phyloP scores from a whole-genome alignment of 2,329 filamentous ascomycete species.

The Clonostachys sp. region DNA sequence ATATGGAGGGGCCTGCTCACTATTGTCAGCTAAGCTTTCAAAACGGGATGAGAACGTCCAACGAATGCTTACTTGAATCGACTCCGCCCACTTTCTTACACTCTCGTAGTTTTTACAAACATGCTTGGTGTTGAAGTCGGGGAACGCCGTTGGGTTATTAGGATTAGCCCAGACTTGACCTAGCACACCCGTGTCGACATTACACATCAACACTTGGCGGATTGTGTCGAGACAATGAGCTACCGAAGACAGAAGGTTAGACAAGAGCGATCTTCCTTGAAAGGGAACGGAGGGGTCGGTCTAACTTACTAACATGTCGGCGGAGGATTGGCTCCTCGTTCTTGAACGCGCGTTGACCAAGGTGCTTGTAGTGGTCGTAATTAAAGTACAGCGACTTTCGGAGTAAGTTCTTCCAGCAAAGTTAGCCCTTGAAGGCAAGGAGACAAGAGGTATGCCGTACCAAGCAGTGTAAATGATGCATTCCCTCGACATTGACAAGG shows the following conservation, averaged over 20 bases:
- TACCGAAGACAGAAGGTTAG: conserved; percentile 8
- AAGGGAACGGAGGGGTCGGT: background rate
- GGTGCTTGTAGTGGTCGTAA: conserved; percentile 48
- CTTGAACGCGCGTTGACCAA: conserved; percentile 45
- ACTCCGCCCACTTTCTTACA: conserved; percentile 47
- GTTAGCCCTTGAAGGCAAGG: background rate
- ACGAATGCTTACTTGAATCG: conserved; percentile 32
- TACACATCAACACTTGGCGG: conserved; percentile 61
- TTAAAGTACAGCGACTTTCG: conserved; percentile 56
- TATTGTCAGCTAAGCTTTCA: no score
- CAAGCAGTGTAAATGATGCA: conserved; percentile 55
- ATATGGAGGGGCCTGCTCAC: no score
- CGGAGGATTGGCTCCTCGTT: conserved; percentile 51
- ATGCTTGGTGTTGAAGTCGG: conserved; percentile 59
- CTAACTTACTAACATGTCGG: conserved; percentile 49
- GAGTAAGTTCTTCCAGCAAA: conserved; percentile 44
- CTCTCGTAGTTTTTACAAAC: conserved; percentile 53
- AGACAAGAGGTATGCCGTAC: conserved; percentile 18
- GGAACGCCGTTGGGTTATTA: conserved; percentile 41
- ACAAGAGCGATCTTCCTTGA: no score
- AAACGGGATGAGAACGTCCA: no score
- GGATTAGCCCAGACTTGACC: conserved; percentile 56
- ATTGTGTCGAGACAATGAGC: conserved; percentile 58
- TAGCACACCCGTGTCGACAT: conserved; percentile 52
- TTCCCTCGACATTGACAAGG: conserved; percentile 50